Conservation (phyloP, 345 rosid genomes). For the Corchorus olitorius region DNA sequence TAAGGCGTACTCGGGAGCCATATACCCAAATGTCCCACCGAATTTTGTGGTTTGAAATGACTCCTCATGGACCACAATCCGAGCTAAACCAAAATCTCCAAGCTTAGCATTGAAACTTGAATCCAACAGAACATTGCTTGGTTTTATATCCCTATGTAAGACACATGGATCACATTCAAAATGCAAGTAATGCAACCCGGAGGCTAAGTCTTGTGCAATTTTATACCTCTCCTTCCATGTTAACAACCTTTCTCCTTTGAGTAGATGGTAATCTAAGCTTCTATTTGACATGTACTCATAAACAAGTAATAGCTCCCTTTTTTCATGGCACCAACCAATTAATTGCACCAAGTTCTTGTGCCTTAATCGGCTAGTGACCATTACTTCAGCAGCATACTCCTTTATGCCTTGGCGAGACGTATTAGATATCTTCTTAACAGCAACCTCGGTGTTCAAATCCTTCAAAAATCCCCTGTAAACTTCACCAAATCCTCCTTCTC, state of each 20-base stretch:
- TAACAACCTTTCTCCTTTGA: constrained; percentile 12
- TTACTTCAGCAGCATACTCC: constrained; percentile 26
- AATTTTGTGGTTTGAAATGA: not conserved
- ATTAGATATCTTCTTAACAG: constrained; percentile 26
- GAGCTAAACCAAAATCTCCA: constrained; percentile 42
- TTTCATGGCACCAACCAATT: constrained; percentile 53
- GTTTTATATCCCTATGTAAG: constrained; percentile 34
- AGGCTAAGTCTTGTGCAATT: constrained; percentile 32
- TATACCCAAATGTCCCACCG: constrained; percentile 22
- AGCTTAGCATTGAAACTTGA: constrained; percentile 33
- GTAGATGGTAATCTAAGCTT: constrained; percentile 21
- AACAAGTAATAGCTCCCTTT: constrained; percentile 18
- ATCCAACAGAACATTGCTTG: constrained; percentile 34
- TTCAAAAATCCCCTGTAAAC: constrained; percentile 12
- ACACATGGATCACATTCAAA: constrained; percentile 28
- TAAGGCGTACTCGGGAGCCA: constrained; percentile 22
- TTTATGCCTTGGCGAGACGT: constrained; percentile 24
- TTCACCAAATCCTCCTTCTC: constrained; percentile 25
- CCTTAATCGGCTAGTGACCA: constrained; percentile 29
- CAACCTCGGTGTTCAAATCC: constrained; percentile 1
- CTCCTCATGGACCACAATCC: constrained; percentile 22
- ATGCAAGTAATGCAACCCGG: constrained; percentile 32
- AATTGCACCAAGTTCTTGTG: constrained; percentile 50
- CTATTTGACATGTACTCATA: constrained; percentile 5
- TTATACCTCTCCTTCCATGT: constrained; percentile 25